Percentiles rank a stretch among this genome's conserved stretches.
Evolutionary conservation across 441 rosid species (phyloP).

Genomic region (Syzygium syzygioides): DNA sequence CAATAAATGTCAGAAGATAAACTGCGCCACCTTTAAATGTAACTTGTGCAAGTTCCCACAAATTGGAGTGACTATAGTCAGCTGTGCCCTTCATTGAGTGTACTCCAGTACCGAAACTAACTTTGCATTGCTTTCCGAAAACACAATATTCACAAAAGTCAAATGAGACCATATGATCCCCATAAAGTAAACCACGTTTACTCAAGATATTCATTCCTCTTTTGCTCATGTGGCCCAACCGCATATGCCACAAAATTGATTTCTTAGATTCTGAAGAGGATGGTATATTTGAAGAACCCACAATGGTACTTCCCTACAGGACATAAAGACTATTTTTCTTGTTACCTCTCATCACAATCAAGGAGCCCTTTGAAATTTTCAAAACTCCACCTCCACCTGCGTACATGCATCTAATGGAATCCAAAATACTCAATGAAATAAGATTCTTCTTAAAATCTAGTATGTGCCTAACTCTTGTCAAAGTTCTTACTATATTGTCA

Average conservation of each 20-base stretch:
- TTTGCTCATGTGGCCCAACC: background rate
- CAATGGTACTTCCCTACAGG: too few relatives aligned
- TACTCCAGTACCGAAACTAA: background rate
- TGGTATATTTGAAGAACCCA: background rate
- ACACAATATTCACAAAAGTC: background rate
- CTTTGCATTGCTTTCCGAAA: background rate
- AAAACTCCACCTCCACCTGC: too few relatives aligned
- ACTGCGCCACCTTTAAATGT: background rate
- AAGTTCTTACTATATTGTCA: background rate
- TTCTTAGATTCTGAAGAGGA: background rate
- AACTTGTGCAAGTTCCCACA: background rate
- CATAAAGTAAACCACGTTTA: background rate
- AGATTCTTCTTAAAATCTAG: too few relatives aligned
- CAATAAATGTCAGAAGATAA: too few relatives aligned
- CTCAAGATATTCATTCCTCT: background rate
- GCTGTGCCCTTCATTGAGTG: background rate
- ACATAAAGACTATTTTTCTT: too few relatives aligned
- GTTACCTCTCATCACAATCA: background rate
- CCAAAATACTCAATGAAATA: background rate
- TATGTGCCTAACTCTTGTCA: background rate
- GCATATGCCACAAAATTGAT: background rate
- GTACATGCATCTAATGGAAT: background rate
- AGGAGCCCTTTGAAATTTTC: background rate
- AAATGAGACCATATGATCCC: fast-evolving
- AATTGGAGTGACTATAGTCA: background rate